phyloP scores from a whole-genome alignment of 2,329 filamentous ascomycete genomes.

The Sporothrix humicola region DNA sequence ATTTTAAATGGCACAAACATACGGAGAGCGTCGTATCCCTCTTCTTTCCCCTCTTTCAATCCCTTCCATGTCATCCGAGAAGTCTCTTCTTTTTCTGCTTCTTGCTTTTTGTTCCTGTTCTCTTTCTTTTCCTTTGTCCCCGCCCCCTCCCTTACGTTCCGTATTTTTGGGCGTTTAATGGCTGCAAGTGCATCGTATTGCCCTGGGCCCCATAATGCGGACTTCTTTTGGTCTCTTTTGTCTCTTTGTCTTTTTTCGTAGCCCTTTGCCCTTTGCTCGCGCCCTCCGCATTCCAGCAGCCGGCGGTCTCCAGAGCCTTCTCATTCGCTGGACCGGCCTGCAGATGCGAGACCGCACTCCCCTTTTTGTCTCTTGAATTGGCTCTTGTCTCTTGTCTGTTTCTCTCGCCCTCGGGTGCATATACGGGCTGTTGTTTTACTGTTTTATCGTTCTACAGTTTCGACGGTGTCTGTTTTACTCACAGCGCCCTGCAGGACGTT shows the following conservation, averaged over 20 bases:
- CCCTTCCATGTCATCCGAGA: conserved; percentile 13
- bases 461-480: not conserved
- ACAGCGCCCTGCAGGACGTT: not conserved
- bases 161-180: not conserved
- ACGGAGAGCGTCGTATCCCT: not conserved
- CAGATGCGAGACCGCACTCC: conserved; percentile 2
- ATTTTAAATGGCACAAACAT: not conserved
- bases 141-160: conserved; percentile 12
- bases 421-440: not conserved
- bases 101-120: not conserved
- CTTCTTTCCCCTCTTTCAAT: not conserved
- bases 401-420: not conserved
- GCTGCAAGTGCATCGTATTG: no score
- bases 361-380: not conserved
- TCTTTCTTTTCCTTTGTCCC: conserved; percentile 12
- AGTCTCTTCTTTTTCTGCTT: not conserved
- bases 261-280: conserved; percentile 7
- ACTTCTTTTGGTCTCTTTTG: no score
- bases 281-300: conserved; percentile 29
- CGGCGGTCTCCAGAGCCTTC: not conserved
- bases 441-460: no score
- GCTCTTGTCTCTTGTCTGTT: not conserved
- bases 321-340: not conserved
- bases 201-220: no score
- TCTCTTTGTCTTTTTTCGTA: no score